These are phyloP conservation scores for Bipolaris cookei DNA, from an alignment of 2,329 filamentous ascomycete genomes.

Conservation along the genomic window DNA sequence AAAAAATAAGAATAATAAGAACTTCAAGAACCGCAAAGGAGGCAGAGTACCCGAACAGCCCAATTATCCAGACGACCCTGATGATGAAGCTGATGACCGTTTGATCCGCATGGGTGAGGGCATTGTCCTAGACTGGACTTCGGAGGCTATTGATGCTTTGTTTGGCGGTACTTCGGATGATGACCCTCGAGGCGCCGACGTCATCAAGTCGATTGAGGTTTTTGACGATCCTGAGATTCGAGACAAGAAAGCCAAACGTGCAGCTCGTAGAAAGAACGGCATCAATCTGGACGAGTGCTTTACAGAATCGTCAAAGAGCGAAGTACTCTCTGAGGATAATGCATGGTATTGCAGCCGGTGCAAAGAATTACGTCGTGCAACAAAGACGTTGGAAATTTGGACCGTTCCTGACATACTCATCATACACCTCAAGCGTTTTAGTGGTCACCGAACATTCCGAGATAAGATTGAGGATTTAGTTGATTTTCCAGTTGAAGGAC, in stretches of 20 bases:
- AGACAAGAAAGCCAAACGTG: conserved; percentile 67
- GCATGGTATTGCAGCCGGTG: conserved; percentile 97
- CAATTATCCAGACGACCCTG: conserved; percentile 39
- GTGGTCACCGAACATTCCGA: conserved; percentile 77
- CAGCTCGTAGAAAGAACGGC: conserved; percentile 72
- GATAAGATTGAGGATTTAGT: conserved; percentile 93
- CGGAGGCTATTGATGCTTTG: conserved; percentile 71
- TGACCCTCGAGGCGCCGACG: conserved; percentile 65
- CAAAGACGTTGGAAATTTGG: conserved; percentile 97
- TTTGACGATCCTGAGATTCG: conserved; percentile 64
- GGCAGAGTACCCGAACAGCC: conserved; percentile 37
- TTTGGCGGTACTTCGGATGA: conserved; percentile 61
- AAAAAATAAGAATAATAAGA: conserved; percentile 43
- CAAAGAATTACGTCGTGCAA: conserved; percentile 89
- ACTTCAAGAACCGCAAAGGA: conserved; percentile 44
- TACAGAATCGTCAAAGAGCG: conserved; percentile 91
- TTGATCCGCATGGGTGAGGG: conserved; percentile 82
- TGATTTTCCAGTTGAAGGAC: conserved; percentile 86
- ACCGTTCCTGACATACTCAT: conserved; percentile 94
- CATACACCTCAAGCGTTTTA: conserved; percentile 95
- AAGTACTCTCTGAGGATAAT: conserved; percentile 92
- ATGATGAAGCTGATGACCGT: conserved; percentile 60
- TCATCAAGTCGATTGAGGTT: conserved; percentile 65
- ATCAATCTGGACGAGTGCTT: conserved; percentile 89
- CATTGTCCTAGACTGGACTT: conserved; percentile 84